phyloP scores from a whole-genome alignment of 2,329 filamentous ascomycete genomes.

The Colletotrichum noveboracense region DNA sequence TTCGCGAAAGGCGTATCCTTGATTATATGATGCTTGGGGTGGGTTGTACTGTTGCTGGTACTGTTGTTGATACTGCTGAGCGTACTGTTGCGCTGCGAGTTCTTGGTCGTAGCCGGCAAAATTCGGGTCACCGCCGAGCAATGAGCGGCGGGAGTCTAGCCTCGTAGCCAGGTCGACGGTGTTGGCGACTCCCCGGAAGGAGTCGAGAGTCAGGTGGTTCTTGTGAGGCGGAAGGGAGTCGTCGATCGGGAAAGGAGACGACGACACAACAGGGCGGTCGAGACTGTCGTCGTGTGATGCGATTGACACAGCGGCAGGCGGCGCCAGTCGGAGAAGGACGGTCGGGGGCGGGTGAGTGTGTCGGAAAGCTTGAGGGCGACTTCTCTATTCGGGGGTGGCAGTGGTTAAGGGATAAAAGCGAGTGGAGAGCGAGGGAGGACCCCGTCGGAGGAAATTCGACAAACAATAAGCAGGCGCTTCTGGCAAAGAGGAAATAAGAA shows the following conservation, averaged over 20 bases:
- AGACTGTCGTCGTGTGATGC: background rate
- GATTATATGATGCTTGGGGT: slow-evolving; percentile 28
- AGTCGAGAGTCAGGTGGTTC: slow-evolving; percentile 30
- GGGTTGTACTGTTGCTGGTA: slow-evolving; percentile 23
- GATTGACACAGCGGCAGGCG: background rate
- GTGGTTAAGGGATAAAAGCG: slow-evolving; percentile 15
- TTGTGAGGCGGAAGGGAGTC: background rate
- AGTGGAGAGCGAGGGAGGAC: slow-evolving; percentile 19
- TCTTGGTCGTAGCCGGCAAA: slow-evolving; percentile 30
- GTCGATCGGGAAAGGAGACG: background rate
- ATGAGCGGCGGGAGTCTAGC: slow-evolving; percentile 45
- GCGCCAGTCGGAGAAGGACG: background rate
- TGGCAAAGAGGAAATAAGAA: background rate
- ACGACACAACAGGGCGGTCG: background rate
- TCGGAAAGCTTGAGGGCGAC: background rate
- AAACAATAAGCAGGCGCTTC: slow-evolving; percentile 5
- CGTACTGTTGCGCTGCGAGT: slow-evolving; percentile 29
- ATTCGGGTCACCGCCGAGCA: slow-evolving; percentile 42
- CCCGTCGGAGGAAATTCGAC: slow-evolving; percentile 15
- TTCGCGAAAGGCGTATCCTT: slow-evolving; percentile 38
- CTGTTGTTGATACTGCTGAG: slow-evolving; percentile 26
- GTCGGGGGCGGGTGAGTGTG: background rate
- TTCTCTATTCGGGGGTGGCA: background rate
- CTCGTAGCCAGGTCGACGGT: slow-evolving; percentile 40
- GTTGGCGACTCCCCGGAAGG: slow-evolving; percentile 27